Evolutionary conservation across 2,329 filamentous ascomycete species (phyloP).

Genomic region (Botrytis porri): DNA sequence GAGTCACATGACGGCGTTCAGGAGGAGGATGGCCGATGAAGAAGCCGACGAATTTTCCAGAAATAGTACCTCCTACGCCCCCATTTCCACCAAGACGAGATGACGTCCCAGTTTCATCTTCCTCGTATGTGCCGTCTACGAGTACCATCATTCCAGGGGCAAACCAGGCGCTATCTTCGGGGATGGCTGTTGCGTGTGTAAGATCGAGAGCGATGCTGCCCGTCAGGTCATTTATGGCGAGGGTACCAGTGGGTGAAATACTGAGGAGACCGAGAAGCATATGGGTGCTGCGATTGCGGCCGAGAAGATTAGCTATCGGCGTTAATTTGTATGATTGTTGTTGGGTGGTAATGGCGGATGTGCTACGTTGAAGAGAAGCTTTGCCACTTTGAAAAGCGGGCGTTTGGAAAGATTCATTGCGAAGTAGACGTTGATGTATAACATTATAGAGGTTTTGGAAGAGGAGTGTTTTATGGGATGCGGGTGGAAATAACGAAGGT

Average conservation of each 20-base stretch:
- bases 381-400: constrained; percentile 67
- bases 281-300: constrained; percentile 79
- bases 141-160: constrained; percentile 94
- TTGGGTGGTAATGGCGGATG: constrained; percentile 50
- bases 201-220: constrained; percentile 86
- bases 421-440: constrained; percentile 84
- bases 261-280: constrained; percentile 82
- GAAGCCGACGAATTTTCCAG: constrained; percentile 87
- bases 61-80: constrained; percentile 85
- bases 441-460: constrained; percentile 91
- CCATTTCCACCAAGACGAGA: constrained; percentile 71
- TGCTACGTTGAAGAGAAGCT: constrained; percentile 54
- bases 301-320: constrained; percentile 71
- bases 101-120: constrained; percentile 72
- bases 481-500: constrained; percentile 70
- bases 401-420: constrained; percentile 89
- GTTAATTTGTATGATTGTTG: constrained; percentile 82
- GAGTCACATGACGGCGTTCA: constrained; percentile 75
- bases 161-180: constrained; percentile 87
- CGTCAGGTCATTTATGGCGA: constrained; percentile 82
- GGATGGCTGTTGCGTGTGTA: constrained; percentile 74
- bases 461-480: constrained; percentile 76
- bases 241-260: constrained; percentile 73
- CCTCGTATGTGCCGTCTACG: constrained; percentile 93
- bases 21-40: constrained; percentile 90